Evolutionary conservation across 2,329 filamentous ascomycete genomes (phyloP).

Genomic region (Tolypocladium amazonense): DNA sequence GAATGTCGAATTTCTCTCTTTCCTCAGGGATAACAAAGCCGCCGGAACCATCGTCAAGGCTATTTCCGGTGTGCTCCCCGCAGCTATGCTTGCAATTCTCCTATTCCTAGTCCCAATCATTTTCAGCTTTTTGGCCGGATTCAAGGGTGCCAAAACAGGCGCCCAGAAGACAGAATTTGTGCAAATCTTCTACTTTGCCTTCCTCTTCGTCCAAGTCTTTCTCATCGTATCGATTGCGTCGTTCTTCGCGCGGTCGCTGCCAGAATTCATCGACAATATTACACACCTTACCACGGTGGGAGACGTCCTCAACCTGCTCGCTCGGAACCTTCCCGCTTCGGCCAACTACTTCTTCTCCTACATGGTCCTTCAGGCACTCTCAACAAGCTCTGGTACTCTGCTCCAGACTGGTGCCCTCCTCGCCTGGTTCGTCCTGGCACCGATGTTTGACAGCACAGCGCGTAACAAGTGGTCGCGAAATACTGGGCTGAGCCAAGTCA

Average conservation of each 20-base stretch:
- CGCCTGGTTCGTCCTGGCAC: constrained; percentile 72
- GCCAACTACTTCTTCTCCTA: constrained; percentile 99
- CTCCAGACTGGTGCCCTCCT: constrained; percentile 72
- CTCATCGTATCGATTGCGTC: constrained; percentile 81
- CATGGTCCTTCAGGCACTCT: constrained; percentile 89
- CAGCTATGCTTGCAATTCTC: constrained; percentile 63
- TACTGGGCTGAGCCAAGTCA: constrained; percentile 63
- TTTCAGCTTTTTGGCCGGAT: constrained; percentile 58
- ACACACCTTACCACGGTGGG: constrained; percentile 40
- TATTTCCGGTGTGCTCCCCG: constrained; percentile 79
- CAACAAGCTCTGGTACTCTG: constrained; percentile 79
- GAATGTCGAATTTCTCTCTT: constrained; percentile 57
- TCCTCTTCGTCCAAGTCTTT: constrained; percentile 92
- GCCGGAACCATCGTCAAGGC: constrained; percentile 51
- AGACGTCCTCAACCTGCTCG: constrained; percentile 62
- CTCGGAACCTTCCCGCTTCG: constrained; percentile 69
- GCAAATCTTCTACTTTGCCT: constrained; percentile 85
- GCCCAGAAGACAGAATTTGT: constrained; percentile 72
- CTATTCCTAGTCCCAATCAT: constrained; percentile 74
- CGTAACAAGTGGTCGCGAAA: constrained; percentile 78
- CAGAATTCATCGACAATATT: constrained; percentile 46
- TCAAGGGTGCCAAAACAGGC: constrained; percentile 75
- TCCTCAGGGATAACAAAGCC: constrained; percentile 48
- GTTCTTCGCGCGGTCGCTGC: constrained; percentile 54
- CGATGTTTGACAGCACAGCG: constrained; percentile 72